Percentiles rank a stretch among this genome's conserved stretches.
phyloP scores from a whole-genome alignment of 495 filamentous ascomycete species.

The Lasiosphaeria hispida region DNA sequence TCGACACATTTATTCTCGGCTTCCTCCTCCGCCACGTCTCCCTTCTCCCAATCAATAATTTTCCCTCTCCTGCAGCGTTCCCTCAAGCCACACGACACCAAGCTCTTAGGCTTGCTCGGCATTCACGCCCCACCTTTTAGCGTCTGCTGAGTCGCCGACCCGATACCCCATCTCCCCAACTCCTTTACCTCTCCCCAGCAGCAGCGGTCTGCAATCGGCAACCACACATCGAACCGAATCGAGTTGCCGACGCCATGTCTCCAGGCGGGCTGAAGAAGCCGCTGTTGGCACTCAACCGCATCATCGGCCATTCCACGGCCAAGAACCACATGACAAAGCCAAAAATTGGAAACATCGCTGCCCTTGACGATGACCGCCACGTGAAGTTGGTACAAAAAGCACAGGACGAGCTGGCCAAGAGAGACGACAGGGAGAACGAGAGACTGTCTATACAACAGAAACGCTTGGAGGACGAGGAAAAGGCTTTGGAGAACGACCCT shows the following conservation, averaged over 20 bases:
- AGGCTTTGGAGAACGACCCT: constrained; percentile 42
- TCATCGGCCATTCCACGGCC: constrained; percentile 42
- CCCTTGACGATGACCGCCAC: constrained; percentile 38
- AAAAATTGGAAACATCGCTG: constrained; percentile 48
- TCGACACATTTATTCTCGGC: no score
- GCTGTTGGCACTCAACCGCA: constrained; percentile 42
- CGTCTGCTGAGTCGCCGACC: no score
- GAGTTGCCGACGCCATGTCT: constrained; percentile 27
- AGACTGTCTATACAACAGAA: constrained; percentile 49
- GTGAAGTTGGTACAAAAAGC: constrained; percentile 51
- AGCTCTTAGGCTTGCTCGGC: no score
- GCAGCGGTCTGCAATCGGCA: no score
- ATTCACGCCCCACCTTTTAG: no score
- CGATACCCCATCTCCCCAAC: no score
- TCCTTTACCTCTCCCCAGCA: no score
- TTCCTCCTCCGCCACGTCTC: no score
- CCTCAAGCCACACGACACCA: no score
- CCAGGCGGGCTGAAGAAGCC: constrained; percentile 40
- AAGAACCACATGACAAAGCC: constrained; percentile 47
- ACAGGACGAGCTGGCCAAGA: constrained; percentile 50
- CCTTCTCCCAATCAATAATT: no score
- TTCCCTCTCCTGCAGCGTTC: no score
- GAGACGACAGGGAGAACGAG: constrained; percentile 51
- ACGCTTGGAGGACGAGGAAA: constrained; percentile 46
- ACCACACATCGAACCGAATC: background rate